Evolutionary conservation across 2,329 filamentous ascomycete species (phyloP).

Genomic region (Pyrenophora teres): DNA sequence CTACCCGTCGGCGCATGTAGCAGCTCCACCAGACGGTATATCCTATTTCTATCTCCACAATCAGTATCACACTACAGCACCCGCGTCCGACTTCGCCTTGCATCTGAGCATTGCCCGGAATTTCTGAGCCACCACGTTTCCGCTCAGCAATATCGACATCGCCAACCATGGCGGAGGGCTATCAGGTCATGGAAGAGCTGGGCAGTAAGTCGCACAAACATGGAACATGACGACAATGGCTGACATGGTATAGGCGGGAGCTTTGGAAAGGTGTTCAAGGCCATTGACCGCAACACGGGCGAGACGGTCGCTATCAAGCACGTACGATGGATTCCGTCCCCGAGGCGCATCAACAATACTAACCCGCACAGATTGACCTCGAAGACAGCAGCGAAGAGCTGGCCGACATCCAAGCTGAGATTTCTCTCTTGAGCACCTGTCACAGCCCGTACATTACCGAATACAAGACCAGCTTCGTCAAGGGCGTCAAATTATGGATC

Average conservation of each 20-base stretch:
- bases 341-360: slow-evolving; percentile 11
- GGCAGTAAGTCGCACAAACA: slow-evolving; percentile 68
- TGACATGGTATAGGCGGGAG: slow-evolving; percentile 70
- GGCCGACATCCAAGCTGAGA: slow-evolving; percentile 96
- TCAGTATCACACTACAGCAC: slow-evolving; percentile 23
- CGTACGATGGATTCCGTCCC: slow-evolving; percentile 58
- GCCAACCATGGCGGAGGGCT: slow-evolving; percentile 74
- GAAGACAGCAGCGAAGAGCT: slow-evolving; percentile 99
- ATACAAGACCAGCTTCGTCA: slow-evolving; percentile 95
- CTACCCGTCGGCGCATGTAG: slow-evolving; percentile 8
- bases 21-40: slow-evolving; percentile 16
- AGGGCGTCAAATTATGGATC: slow-evolving; percentile 97
- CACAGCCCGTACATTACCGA: slow-evolving; percentile 92
- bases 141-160: slow-evolving; percentile 22
- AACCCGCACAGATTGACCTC: slow-evolving; percentile 78
- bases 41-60: slow-evolving; percentile 37
- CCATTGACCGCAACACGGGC: slow-evolving; percentile 86
- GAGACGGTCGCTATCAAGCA: slow-evolving; percentile 97
- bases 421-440: slow-evolving; percentile 92
- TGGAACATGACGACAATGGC: background rate
- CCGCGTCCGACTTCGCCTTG: slow-evolving; percentile 29
- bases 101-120: slow-evolving; percentile 16
- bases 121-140: slow-evolving; percentile 24
- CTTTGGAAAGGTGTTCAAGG: slow-evolving; percentile 97
- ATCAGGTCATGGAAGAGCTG: slow-evolving; percentile 94